Evolutionary conservation across 164 flowering plant genomes (phyloP), one percentile per base, ranked within the genome.

Genomic region (Pachysandra terminalis): DNA sequence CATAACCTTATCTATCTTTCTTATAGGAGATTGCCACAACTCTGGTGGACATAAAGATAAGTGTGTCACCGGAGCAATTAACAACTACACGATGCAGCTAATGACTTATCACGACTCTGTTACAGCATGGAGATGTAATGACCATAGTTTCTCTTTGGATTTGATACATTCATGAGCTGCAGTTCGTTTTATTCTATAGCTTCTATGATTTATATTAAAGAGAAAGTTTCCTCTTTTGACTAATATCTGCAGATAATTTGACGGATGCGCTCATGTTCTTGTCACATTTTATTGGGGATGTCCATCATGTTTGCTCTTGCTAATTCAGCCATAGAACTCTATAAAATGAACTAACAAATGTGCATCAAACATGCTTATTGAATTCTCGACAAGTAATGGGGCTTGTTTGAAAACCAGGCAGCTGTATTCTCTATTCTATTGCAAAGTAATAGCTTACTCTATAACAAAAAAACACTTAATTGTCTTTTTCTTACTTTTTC

Each of bases 241-340:
- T 7, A 3, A 32, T 32, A 32, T 32, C 7, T 68, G 61, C 91
- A 96, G 98, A 89, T 82, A 96, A 96, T 79, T 82, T 93, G 75
- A 96, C 99, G 5, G 98, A 96, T 77, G 97, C 99, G 24, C 93
- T 96, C 35, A 76, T 96, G 87, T 96, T 96, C 75, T 76, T 93
- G 32, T 84, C 98, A 40, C 98, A 96, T 77, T 92, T 85, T 74
- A 72, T 96, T 70, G 99, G 99, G 60, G 99, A 93, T 74, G 84
- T 90, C 63, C 98, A 96, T 79, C 97, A 90, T 97, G 99, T 93
- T 58, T 69, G 80, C 61, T 55, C 59, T 66, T 69, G 21, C 54
- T 7, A 26, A 13, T 65, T 14, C 26, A 4, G 9, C 23, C 26
- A 13, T 35, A 24, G 56, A 65, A 53, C 61, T 59, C 19, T 24